Evolutionary conservation across 495 filamentous ascomycete species (phyloP).

Genomic region (Penicillium atrosanguineum): DNA sequence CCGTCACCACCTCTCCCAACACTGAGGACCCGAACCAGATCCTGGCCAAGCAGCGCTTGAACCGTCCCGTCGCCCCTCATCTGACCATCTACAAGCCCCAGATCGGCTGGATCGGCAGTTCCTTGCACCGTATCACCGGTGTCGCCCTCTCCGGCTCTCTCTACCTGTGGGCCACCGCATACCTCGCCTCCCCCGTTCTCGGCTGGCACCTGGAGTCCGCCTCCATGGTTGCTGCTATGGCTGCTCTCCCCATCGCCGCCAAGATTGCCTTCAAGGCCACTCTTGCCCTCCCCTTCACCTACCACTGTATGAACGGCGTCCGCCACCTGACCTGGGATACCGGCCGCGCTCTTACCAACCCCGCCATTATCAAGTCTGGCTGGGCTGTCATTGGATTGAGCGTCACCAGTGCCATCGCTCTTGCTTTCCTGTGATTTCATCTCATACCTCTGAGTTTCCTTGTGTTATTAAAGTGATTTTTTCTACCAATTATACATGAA

Average conservation of each 20-base stretch:
- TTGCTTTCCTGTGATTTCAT: slow-evolving; percentile 54
- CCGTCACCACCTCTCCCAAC: slow-evolving; percentile 58
- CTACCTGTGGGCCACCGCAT: slow-evolving; percentile 81
- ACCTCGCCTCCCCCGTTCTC: slow-evolving; percentile 75
- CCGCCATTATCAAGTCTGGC: slow-evolving; percentile 69
- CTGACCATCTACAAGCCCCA: slow-evolving; percentile 84
- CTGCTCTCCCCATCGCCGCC: slow-evolving; percentile 61
- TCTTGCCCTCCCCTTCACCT: slow-evolving; percentile 80
- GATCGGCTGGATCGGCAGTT: slow-evolving; percentile 79
- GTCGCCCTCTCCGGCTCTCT: slow-evolving; percentile 65
- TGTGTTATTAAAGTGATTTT: slow-evolving; percentile 42
- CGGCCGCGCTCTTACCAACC: slow-evolving; percentile 64
- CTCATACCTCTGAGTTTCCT: slow-evolving; percentile 30
- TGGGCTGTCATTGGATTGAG: slow-evolving; percentile 72
- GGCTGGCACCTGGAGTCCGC: slow-evolving; percentile 85
- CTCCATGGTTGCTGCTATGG: slow-evolving; percentile 75
- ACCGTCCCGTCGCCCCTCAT: slow-evolving; percentile 85
- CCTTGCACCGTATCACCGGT: slow-evolving; percentile 80
- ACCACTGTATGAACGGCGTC: slow-evolving; percentile 83
- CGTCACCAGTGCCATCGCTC: slow-evolving; percentile 55
- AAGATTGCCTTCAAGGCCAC: slow-evolving; percentile 72
- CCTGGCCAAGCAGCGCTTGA: slow-evolving; percentile 79
- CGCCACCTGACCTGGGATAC: slow-evolving; percentile 88
- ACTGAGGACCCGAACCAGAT: slow-evolving; percentile 61
- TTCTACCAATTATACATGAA: slow-evolving; percentile 25